These are phyloP conservation scores for Coemansia sp. DNA, from an alignment of 371 early-diverging fungal genomes.

Conservation along the genomic window DNA sequence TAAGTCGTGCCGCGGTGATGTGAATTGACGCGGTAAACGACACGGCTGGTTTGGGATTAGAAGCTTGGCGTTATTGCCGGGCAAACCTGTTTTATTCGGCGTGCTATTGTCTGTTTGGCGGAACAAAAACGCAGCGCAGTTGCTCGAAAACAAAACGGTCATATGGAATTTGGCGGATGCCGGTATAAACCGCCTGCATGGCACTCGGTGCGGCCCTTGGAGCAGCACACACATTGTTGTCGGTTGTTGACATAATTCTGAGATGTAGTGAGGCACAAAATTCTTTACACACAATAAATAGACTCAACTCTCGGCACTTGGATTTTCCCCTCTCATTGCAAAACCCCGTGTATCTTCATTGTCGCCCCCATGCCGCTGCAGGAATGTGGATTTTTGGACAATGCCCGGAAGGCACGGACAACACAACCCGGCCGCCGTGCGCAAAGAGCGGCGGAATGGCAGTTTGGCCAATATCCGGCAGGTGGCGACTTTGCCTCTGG, in stretches of 20 bases:
- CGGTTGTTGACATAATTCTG: neutral
- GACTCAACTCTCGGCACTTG: neutral
- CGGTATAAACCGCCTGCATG: neutral
- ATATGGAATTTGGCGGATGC: neutral
- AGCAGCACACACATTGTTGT: neutral
- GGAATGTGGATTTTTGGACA: no score
- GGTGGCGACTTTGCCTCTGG: neutral
- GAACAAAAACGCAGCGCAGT: neutral
- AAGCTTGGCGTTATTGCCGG: no score
- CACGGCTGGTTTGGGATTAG: neutral
- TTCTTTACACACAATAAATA: no score
- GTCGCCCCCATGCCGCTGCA: no score
- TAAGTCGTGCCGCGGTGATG: neutral
- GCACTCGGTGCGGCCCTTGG: neutral
- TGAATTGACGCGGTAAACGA: neutral
- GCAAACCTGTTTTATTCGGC: neutral
- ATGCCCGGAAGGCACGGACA: no score
- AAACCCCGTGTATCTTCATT: no score
- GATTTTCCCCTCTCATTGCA: neutral
- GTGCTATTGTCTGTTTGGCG: neutral
- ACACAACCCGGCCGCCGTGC: no score
- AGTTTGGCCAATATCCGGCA: no score
- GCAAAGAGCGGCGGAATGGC: no score
- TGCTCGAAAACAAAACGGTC: neutral
- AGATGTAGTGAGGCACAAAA: no score